These are phyloP conservation scores for Hypericum perforatum DNA, from an alignment of 345 rosid genomes.

Conservation along the genomic window DNA sequence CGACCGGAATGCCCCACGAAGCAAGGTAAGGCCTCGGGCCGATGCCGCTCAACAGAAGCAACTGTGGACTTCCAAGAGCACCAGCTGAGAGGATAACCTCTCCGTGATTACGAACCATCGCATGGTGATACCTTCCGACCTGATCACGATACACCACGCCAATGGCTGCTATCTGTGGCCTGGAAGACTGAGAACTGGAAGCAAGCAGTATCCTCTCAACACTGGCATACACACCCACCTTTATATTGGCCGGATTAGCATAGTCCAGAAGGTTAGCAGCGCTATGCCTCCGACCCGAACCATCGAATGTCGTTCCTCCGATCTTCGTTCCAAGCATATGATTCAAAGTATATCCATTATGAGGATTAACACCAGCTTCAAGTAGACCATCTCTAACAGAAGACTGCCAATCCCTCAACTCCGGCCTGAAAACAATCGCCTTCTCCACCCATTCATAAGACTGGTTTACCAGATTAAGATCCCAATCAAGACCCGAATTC, in stretches of 20 bases:
- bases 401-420: slow-evolving; percentile 72
- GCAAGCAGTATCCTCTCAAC: slow-evolving; percentile 72
- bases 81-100: slow-evolving; percentile 80
- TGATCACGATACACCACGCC: slow-evolving; percentile 74
- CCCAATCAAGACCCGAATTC: slow-evolving; percentile 55
- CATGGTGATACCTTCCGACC: slow-evolving; percentile 61
- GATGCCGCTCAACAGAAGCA: slow-evolving; percentile 71
- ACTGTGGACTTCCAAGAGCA: slow-evolving; percentile 80
- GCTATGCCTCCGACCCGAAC: slow-evolving; percentile 58
- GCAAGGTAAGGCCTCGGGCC: slow-evolving; percentile 79
- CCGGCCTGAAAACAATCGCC: slow-evolving; percentile 66
- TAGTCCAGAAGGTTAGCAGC: slow-evolving; percentile 72
- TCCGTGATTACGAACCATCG: slow-evolving; percentile 60
- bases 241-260: slow-evolving; percentile 48
- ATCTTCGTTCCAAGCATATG: slow-evolving; percentile 80
- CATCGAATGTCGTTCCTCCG: slow-evolving; percentile 83
- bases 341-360: slow-evolving; percentile 54
- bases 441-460: slow-evolving; percentile 87
- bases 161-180: slow-evolving; percentile 35
- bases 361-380: slow-evolving; percentile 77
- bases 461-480: slow-evolving; percentile 46
- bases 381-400: slow-evolving; percentile 67
- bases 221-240: slow-evolving; percentile 58
- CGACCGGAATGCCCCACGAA: slow-evolving; percentile 85
- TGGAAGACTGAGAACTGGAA: slow-evolving; percentile 26